Evolutionary conservation across 164 flowering plant genomes (phyloP), one percentile per base, ranked within the genome.

Genomic region (Magnolia officinalis): DNA sequence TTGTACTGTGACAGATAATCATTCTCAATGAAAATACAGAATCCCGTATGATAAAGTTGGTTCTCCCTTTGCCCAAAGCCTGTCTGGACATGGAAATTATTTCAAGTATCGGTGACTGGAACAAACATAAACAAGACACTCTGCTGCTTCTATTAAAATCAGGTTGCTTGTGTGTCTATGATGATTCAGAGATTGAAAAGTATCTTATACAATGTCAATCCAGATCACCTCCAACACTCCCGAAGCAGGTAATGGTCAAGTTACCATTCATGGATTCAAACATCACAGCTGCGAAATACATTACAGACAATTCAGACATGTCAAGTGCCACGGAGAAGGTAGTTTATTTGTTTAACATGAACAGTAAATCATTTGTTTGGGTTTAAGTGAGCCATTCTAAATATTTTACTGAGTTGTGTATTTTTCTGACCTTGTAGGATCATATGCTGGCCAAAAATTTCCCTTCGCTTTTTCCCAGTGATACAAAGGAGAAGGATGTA

Each of bases 1-100:
- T 65, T 77, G 31, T 72, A 49, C 64, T 81, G 66, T 76, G 72
- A 76, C 90, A 94, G 98, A 90, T 93, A 69, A 74, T 93, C 63
- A 80, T 91, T 77, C 76, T 95, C 80, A 89, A 90, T 79, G 98
- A 92, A 67, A 87, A 90, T 8, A 86, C 86, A 63, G 96, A 93
- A 82, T 80, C 96, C 55, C 97, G 95, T 72, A 93, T 84, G 9
- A 82, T 89, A 18, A 95, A 95, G 83, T 75, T 95, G 77, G 86
- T 84, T 24, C 89, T 93, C 83, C 89, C 88, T 74, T 81, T 87
- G 69, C 80, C 90, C 2, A 95, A 95, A 80, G 85, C 87, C 64
- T 88, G 94, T 79, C 61, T 86, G 58, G 94, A 89, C 84, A 81
- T 92, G 90, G 93, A 87, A 81, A 80, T 92, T 75, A 77, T 89